phyloP scores from a whole-genome alignment of 2,329 filamentous ascomycete species.

The Ophiostoma fasciatum region DNA sequence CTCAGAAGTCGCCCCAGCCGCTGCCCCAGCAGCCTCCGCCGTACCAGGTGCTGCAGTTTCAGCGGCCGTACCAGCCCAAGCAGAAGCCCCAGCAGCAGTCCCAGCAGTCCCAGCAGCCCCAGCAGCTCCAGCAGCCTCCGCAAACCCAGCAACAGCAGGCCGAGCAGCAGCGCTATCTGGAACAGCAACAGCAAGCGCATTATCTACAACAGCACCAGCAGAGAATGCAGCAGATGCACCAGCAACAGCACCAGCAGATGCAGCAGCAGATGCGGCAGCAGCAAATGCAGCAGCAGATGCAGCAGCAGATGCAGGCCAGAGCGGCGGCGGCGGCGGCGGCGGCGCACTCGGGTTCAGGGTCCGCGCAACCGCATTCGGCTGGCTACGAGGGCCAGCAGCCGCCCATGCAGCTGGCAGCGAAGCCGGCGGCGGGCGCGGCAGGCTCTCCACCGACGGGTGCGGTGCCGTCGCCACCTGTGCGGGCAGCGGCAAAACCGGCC shows the following conservation, averaged over 20 bases:
- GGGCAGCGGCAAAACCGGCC: too few relatives aligned
- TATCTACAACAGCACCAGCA: conserved; percentile 1
- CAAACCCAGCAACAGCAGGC: too few relatives aligned
- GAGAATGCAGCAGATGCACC: neutral
- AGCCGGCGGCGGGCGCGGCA: too few relatives aligned
- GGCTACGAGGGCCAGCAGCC: too few relatives aligned
- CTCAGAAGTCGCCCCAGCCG: neutral
- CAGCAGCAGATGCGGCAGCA: conserved; percentile 1
- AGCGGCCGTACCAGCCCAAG: neutral
- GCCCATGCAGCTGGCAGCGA: neutral
- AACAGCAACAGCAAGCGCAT: conserved; percentile 5
- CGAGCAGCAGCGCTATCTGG: neutral
- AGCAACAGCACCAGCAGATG: neutral
- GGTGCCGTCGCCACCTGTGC: too few relatives aligned
- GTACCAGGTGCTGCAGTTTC: neutral
- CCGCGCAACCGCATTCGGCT: too few relatives aligned
- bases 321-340: too few relatives aligned
- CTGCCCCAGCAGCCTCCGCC: neutral
- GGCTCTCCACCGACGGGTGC: too few relatives aligned
- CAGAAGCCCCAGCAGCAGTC: neutral
- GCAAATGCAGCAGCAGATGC: conserved; percentile 2
- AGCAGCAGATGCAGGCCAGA: too few relatives aligned
- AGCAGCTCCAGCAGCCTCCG: conserved; percentile 8
- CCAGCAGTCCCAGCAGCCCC: conserved; percentile 11
- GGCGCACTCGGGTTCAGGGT: too few relatives aligned